Evolutionary conservation across 148 eudicot species (phyloP), one percentile per base, ranked within the genome.

Genomic region (Chenopodium formosanum): DNA sequence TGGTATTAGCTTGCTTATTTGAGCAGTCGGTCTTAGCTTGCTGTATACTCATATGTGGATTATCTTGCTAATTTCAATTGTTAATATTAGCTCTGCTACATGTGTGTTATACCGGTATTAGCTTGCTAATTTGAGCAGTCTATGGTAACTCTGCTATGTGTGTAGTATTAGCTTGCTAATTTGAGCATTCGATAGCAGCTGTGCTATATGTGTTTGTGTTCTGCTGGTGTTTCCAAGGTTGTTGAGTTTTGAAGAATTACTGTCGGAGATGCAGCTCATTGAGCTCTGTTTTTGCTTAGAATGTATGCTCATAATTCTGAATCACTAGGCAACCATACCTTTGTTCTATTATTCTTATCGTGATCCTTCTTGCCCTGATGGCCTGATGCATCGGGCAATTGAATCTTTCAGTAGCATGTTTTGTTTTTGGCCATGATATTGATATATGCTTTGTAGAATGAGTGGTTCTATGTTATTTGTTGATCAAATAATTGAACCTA

Each of bases 401-500:
- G 60, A 53, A 12, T 53, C 65, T 62, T 58, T 5, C 44, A 40
- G 44, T 4, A 13, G 20, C 17, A 58, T 58, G 37, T 67, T 25
- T 67, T 44, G 12, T 7, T 56, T 9, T 56, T 56, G 22, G 19
- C 62, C 72, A 32, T 32, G n/a, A 34, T 12, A 14, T 20, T 69
- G 37, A 34, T 34, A 3, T 34, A 5, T 34, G 22, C 72, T 13
- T 69, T 32, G 10, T 2, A 11, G 19, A 69, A 16, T 4, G 72
- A 69, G 10, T 31, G 19, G 72, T 34, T 14, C 27, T n/a, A 62
- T 62, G 66, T 7, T 14, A 34, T 16, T 16, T 32, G 62, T 32
- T 32, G 9, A 31, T 69, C 72, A 31, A 69, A 69, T 69, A 31
- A 69, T 69, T 69, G 72, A 69, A 69, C 44, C 72, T 31, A 19